phyloP scores from a whole-genome alignment of 495 filamentous ascomycete species.

The Penicillium salamii region DNA sequence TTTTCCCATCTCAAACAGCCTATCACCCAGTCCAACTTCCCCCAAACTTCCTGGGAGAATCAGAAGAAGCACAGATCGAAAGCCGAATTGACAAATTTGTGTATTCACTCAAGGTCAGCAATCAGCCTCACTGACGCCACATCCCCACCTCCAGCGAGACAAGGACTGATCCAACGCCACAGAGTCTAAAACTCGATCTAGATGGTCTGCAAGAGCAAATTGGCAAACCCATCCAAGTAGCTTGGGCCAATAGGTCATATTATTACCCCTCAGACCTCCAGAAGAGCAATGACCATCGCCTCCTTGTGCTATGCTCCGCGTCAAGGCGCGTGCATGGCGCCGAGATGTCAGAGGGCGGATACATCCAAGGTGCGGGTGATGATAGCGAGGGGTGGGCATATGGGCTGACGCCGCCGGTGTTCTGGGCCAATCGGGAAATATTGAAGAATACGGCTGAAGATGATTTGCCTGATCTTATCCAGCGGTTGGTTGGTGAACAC shows the following conservation, averaged over 20 bases:
- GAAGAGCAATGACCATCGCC: constrained; percentile 45
- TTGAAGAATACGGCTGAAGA: constrained; percentile 60
- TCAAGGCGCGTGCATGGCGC: constrained; percentile 64
- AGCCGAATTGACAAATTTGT: constrained; percentile 65
- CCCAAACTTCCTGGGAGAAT: constrained; percentile 61
- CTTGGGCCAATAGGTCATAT: constrained; percentile 43
- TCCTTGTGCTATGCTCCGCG: constrained; percentile 76
- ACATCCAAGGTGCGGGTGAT: constrained; percentile 93
- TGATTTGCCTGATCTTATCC: constrained; percentile 63
- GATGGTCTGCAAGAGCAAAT: constrained; percentile 34
- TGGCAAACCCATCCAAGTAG: constrained; percentile 38
- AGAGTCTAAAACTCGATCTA: constrained; percentile 53
- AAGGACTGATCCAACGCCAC: background rate
- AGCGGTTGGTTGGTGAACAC: constrained; percentile 43
- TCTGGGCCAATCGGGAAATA: constrained; percentile 64
- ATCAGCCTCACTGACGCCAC: background rate
- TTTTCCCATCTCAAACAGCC: constrained; percentile 60
- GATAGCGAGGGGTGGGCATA: constrained; percentile 88
- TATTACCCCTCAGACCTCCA: constrained; percentile 40
- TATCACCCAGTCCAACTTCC: constrained; percentile 61
- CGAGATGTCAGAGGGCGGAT: constrained; percentile 68
- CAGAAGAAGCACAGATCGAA: constrained; percentile 79
- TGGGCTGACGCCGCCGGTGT: constrained; percentile 70
- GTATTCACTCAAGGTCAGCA: constrained; percentile 51
- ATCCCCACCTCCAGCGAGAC: background rate